Base-by-base conservation (phyloP, 2,329 filamentous ascomycete genomes). In the Chaetoscypha palmicola region DNA sequence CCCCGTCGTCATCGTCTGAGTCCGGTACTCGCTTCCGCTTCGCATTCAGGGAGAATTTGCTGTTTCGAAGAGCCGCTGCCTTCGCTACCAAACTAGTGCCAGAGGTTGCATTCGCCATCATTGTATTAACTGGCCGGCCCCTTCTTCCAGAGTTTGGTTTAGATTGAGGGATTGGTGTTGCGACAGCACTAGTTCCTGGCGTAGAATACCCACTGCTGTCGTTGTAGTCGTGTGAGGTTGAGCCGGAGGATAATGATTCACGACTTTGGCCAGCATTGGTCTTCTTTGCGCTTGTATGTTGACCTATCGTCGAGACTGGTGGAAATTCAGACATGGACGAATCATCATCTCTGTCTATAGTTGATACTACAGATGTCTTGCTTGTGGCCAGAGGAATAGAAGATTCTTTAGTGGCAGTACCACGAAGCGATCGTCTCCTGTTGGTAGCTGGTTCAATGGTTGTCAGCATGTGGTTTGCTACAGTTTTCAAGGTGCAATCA, bases 181-280 rank as follows among this genome's bases (percentile, higher is more conserved):
- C 68, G 36, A 68, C 65, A 42, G 71, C 68, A 60, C 76, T 81
- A 16, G 81, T 84, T 28, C 68, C 74, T 3, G 79, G 79, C 3
- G 81, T 84, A 46, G 77, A 78, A 54, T 73, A 74, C 14, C 70
- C 73, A 28, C 68, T 66, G 28, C 48, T 49, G 9, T 66, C 72
- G 4, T 66, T 65, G 42, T 68, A 68, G 41, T 67, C 59, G 22
- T 63, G 61, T 8, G 60, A 60, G 24, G 64, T 63, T 4, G 64
- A 63, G 22, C 61, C 51, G 2, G 68, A 69, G 17, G 65, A 67
- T 4, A 66, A 55, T 20, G 68, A 65, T 28, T 62, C 61, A 1
- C 63, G 54, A 17, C 43, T 41, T n/a, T 45, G 52, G 46, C 58
- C 50, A 10, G 48, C 42, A 41, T 59, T 61, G 39, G 54, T 34